Evolutionary conservation across 371 early-diverging fungal species (phyloP), one percentile per base, ranked within the genome.

Genomic region (Mortierella polycephala): DNA sequence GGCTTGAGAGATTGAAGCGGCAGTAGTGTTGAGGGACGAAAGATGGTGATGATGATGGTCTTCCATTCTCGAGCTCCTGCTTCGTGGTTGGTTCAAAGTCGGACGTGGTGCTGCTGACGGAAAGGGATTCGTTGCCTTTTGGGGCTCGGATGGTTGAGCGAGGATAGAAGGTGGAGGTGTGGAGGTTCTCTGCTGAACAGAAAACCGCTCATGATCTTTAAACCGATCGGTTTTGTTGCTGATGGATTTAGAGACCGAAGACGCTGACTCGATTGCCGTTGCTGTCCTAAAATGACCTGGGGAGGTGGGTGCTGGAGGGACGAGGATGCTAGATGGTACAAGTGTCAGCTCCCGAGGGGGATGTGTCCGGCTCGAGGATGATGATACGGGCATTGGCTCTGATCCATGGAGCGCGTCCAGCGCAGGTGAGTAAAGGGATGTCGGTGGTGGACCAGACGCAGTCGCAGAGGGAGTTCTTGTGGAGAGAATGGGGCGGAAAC

Each of bases 151-250:
- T 5, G 68, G 68, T 10, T 61, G 79, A 5, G 65, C 51, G 57
- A 77, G 20, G 46, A 77, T 77, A 11, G 79, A 77, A n/a, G 66
- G 68, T 9, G 72, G 72, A 7, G 70, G 75, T 1, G 44, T 51
- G 10, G 79, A 64, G 23, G 53, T 57, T 16, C 79, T 64, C 46
- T 72, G 79, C 14, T 50, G 53, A 10, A 54, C 30, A 8, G 65
- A 6, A 18, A 59, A 62, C 13, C 73, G 60, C 45, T 72, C 72
- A 12, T 77, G 65, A 39, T 68, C 69, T 49, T 72, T 72, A 0
- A 64, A 23, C 12, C 75, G 69, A 58, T 75, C 75, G 0, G 59
- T 67, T 41, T 75, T 75, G 59, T 62, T 75, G 56, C 45, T 69
- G 53, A 70, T 68, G 40, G 59, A 64, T 42, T 77, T 77, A 8